A percentile compares a stretch with the other conserved stretches of the same genome.
phyloP scores from a whole-genome alignment of 805 yeast species.

The Candida lessepsii region DNA sequence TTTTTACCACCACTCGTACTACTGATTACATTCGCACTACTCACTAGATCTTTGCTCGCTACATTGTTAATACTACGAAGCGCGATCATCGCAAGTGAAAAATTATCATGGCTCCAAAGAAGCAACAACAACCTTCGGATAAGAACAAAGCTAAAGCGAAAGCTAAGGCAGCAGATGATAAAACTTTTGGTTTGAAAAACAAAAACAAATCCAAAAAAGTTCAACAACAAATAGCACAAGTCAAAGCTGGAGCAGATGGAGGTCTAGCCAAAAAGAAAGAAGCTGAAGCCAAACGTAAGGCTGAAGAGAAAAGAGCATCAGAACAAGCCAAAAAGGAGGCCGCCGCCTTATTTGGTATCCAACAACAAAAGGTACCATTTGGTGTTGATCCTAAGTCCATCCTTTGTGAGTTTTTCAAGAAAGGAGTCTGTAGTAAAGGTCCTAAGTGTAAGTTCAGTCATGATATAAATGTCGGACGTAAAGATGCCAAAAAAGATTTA shows the following conservation, averaged over 20 bases:
- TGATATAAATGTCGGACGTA: constrained; percentile 81
- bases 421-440: constrained; percentile 82
- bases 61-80: too few species aligned
- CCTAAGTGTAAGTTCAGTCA: constrained; percentile 90
- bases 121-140: constrained; percentile 51
- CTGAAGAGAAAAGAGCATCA: constrained; percentile 84
- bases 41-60: too few species aligned
- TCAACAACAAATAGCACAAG: constrained; percentile 56
- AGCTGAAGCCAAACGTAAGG: constrained; percentile 65
- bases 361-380: constrained; percentile 83
- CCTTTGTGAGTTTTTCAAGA: constrained; percentile 84
- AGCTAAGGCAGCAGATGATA: constrained; percentile 70
- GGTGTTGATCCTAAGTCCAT: constrained; percentile 98
- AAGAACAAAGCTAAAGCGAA: constrained; percentile 66
- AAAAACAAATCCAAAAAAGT: constrained; percentile 93
- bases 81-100: background rate
- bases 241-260: constrained; percentile 44
- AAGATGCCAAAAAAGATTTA: constrained; percentile 84
- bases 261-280: constrained; percentile 63
- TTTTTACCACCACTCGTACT: too few species aligned
- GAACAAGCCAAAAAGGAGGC: constrained; percentile 90
- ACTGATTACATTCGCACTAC: too few species aligned
- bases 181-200: constrained; percentile 93
- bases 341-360: constrained; percentile 69
- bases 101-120: constrained; percentile 74